phyloP scores from a whole-genome alignment of 257 asterid genomes.

The Datura wrightii region DNA sequence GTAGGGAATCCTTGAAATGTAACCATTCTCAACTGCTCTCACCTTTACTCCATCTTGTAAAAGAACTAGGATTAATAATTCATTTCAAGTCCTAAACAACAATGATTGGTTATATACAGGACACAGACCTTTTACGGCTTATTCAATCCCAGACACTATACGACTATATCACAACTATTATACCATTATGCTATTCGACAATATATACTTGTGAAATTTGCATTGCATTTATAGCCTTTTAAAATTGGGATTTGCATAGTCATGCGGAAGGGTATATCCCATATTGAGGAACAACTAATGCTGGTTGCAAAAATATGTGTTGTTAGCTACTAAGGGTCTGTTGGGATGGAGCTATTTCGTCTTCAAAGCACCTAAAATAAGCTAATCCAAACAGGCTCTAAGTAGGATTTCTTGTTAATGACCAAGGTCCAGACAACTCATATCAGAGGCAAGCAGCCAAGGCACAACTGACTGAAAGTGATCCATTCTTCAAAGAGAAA shows the following conservation, averaged over 20 bases:
- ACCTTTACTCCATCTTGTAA: slow-evolving; percentile 11
- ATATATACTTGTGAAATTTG: background rate
- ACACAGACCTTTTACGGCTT: background rate
- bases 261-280: background rate
- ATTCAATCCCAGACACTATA: slow-evolving; percentile 15
- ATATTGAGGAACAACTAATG: slow-evolving; percentile 7
- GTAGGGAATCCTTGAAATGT: background rate
- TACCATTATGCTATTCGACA: background rate
- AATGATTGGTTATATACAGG: background rate
- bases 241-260: background rate
- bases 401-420: slow-evolving; percentile 11
- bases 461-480: background rate
- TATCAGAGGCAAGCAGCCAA: slow-evolving; percentile 14
- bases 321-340: background rate
- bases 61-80: background rate
- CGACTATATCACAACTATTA: background rate
- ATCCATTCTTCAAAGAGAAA: background rate
- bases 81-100: slow-evolving; percentile 13
- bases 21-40: background rate
- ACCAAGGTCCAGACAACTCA: slow-evolving; percentile 6
- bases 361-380: too few species aligned
- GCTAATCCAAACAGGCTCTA: background rate
- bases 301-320: background rate
- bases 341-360: too few species aligned
- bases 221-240: background rate